A percentile compares a stretch with the other conserved stretches of the same genome.
phyloP scores from a whole-genome alignment of 2,329 filamentous ascomycete species.

The Neofusicoccum cordaticola region DNA sequence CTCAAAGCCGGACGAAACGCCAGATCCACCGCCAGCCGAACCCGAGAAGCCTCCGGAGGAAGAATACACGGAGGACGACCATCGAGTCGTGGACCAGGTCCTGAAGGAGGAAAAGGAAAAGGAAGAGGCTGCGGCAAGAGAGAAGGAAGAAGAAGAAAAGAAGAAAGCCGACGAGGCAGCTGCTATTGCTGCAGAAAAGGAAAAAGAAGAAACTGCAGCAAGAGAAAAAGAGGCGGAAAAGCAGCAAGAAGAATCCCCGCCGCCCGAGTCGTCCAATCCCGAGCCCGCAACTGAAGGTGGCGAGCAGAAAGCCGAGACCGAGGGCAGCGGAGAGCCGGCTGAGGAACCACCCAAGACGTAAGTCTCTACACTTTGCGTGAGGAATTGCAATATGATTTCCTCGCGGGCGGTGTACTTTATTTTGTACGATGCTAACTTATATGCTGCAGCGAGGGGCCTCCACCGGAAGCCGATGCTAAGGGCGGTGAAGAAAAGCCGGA shows the following conservation, averaged over 20 bases:
- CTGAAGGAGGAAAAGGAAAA: not conserved
- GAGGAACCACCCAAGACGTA: too few species aligned
- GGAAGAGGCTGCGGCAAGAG: not conserved
- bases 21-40: not conserved
- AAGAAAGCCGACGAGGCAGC: not conserved
- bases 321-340: too few species aligned
- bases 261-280: not conserved
- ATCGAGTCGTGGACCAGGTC: not conserved
- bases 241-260: not conserved
- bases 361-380: too few species aligned
- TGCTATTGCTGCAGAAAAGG: not conserved
- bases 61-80: not conserved
- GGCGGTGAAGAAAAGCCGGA: not conserved
- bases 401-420: too few species aligned
- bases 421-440: too few species aligned
- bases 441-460: too few species aligned
- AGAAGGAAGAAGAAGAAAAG: not conserved
- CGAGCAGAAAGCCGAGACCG: not conserved
- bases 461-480: not conserved
- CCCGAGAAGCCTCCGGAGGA: not conserved
- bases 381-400: too few species aligned
- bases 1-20: not conserved
- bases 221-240: not conserved
- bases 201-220: not conserved
- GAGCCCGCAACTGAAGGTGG: not conserved